Evolutionary conservation across 345 rosid species (phyloP).

Genomic region (Arabidopsis arenosa): DNA sequence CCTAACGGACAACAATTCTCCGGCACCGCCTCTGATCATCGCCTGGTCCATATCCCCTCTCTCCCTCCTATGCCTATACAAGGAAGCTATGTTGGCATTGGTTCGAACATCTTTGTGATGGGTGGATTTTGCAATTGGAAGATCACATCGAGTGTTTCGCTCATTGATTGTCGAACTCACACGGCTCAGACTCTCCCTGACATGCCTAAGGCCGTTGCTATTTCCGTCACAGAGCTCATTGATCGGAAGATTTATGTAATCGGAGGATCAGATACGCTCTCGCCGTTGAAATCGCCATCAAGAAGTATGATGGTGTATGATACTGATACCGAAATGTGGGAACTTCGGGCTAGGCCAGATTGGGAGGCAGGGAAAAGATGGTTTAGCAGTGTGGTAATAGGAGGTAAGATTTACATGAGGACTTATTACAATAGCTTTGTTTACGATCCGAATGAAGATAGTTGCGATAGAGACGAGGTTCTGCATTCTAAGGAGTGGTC

Average conservation of each 20-base stretch:
- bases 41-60: slow-evolving; percentile 18
- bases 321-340: slow-evolving; percentile 14
- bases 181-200: slow-evolving; percentile 8
- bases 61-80: slow-evolving; percentile 41
- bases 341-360: slow-evolving; percentile 15
- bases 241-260: slow-evolving; percentile 39
- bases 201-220: slow-evolving; percentile 38
- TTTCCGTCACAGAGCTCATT: slow-evolving; percentile 9
- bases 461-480: slow-evolving; percentile 25
- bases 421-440: slow-evolving; percentile 33
- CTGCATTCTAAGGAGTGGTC: slow-evolving; percentile 40
- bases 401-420: slow-evolving; percentile 42
- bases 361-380: slow-evolving; percentile 36
- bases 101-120: slow-evolving; percentile 29
- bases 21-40: not conserved
- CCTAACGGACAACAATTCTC: not conserved
- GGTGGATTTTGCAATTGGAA: slow-evolving; percentile 38
- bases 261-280: slow-evolving; percentile 22
- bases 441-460: not conserved
- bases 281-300: slow-evolving; percentile 33
- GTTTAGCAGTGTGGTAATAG: slow-evolving; percentile 33
- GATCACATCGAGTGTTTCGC: slow-evolving; percentile 25
- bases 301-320: slow-evolving; percentile 38
- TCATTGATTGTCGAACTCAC: slow-evolving; percentile 32
- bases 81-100: slow-evolving; percentile 34